Percentiles rank a stretch among this genome's conserved stretches.
phyloP scores from a whole-genome alignment of 257 asterid genomes.

The Gentiana straminea region DNA sequence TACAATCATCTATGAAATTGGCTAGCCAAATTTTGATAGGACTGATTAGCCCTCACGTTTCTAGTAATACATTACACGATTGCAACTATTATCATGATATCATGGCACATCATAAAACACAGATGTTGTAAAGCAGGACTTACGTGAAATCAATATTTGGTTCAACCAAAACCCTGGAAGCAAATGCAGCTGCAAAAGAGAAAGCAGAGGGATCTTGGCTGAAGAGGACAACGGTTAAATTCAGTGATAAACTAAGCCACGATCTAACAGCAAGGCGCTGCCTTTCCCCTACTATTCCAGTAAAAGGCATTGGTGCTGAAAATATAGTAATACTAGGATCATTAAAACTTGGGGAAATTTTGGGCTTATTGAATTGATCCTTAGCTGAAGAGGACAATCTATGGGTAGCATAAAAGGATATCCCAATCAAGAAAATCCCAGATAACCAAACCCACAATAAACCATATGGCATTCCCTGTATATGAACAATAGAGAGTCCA shows the following conservation, averaged over 20 bases:
- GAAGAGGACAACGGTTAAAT: constrained; percentile 60
- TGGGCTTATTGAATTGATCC: constrained; percentile 25
- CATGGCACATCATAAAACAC: background rate
- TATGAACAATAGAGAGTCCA: constrained; percentile 4
- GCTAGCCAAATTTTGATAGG: too few relatives aligned
- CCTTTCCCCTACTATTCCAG: constrained; percentile 49
- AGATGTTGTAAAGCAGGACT: constrained; percentile 15
- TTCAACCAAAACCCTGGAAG: constrained; percentile 61
- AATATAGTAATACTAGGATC: constrained; percentile 53
- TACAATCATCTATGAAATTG: background rate
- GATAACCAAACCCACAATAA: constrained; percentile 68
- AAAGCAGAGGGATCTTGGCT: constrained; percentile 65
- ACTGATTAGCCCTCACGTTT: too few relatives aligned
- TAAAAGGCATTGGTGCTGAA: constrained; percentile 74
- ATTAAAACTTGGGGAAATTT: constrained; percentile 16
- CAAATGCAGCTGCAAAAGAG: constrained; percentile 49
- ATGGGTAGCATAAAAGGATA: constrained; percentile 66
- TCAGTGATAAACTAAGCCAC: constrained; percentile 70
- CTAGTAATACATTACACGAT: too few relatives aligned
- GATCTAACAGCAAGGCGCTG: constrained; percentile 75
- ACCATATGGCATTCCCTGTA: constrained; percentile 56
- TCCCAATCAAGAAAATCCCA: constrained; percentile 56
- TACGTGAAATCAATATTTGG: constrained; percentile 82
- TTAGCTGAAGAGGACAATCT: constrained; percentile 33
- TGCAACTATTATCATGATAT: too few relatives aligned